Evolutionary conservation across 768 basidiomycete genomes (phyloP), one percentile per base, ranked within the genome.

Genomic region (Trametes maxima): DNA sequence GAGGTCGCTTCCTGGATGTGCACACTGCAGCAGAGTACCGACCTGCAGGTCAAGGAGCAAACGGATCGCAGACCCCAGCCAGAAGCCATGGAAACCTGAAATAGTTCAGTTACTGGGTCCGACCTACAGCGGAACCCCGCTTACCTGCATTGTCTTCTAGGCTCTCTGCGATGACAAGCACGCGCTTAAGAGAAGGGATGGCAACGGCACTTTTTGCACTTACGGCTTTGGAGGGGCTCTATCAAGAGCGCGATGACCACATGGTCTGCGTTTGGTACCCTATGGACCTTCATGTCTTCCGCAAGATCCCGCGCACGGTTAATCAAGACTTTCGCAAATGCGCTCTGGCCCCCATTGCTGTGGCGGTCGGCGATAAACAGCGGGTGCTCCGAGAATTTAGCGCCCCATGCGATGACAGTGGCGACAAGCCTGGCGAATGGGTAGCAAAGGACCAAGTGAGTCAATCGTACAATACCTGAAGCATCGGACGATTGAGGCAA

Each of bases 381-480:
- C 0, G 90, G 88, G 70, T 96, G 92, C 68, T 97, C 95, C 3
- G 93, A 94, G 73, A 96, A 96, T 68, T 94, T 94, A 39, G 92
- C 88, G 28, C 95, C 95, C 89, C 91, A 95, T 0, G 94, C 92
- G 54, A 97, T 78, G 10, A 95, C 88, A 1, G 90, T 89, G 6
- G 95, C 95, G 52, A 96, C 82, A 21, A 95, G 79, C 5, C 70
- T 72, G 28, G 8, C 28, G 28, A 33, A 33, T 8, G 28, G 8
- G 28, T 3, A 80, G 28, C 79, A 78, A 40, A 74, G 69, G 14
- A 35, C 36, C n/a, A 35, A 19, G 50, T 17, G 28, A 36, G 62
- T 24, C 16, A 39, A 48, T 52, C 48, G 45, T 54, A n/a, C 6
- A 51, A 45, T 22, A 45, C 21, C 36, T 46, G 55, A 37, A 52